Conservation (phyloP, 1,139 yeast species). For the Spencermartinsiella ligniputridi region DNA sequence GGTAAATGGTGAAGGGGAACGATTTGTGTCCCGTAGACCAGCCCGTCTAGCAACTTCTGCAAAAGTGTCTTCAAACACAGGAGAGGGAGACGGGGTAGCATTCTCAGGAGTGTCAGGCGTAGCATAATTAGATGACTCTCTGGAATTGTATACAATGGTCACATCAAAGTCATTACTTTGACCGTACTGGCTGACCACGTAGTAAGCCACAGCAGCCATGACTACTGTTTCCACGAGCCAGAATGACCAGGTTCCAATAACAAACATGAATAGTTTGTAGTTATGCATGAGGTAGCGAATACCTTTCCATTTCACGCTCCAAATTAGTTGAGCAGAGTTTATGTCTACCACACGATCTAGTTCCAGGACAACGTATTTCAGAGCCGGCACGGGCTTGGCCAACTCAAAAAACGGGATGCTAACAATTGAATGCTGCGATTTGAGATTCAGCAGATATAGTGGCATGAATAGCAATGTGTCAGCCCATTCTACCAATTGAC, state of each 20-base stretch:
- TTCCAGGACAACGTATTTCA: conserved; percentile 23
- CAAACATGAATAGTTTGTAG: conserved; percentile 45
- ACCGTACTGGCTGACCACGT: neutral
- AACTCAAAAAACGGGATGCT: conserved; percentile 12
- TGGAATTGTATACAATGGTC: neutral
- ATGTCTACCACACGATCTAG: conserved; percentile 29
- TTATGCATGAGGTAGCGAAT: conserved; percentile 52
- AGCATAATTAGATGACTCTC: neutral
- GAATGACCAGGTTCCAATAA: conserved; percentile 47
- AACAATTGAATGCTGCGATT: conserved; percentile 12
- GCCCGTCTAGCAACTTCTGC: neutral
- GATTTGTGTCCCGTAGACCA: too few relatives aligned
- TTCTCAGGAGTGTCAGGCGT: neutral
- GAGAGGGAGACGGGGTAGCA: too few relatives aligned
- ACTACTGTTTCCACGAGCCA: conserved; percentile 41
- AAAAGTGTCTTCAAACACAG: neutral
- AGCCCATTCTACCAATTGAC: conserved; percentile 25
- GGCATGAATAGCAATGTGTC: conserved; percentile 30
- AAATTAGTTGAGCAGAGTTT: conserved; percentile 29
- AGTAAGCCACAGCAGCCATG: conserved; percentile 20
- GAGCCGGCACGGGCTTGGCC: conserved; percentile 10
- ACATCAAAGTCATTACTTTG: neutral
- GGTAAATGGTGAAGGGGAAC: too few relatives aligned
- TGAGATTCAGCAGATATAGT: conserved; percentile 27
- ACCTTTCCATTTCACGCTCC: conserved; percentile 48